Base-by-base conservation (phyloP, 2,329 filamentous ascomycete species). In the Xylariaceae sp. region DNA sequence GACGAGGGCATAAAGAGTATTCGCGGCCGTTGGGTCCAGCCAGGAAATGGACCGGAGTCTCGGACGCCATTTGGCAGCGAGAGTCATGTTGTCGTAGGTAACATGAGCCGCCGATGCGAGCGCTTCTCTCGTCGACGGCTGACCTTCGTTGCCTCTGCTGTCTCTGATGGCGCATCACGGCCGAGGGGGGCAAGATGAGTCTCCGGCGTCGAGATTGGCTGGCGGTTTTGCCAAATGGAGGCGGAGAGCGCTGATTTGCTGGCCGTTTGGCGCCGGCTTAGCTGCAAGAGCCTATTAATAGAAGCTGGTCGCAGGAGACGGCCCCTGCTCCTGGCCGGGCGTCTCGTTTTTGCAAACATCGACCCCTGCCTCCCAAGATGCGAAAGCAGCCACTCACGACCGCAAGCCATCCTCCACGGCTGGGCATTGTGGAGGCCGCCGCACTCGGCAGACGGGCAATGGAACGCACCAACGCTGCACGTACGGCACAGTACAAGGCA, bases 341-440 rank as follows among this genome's bases (percentile, higher is more conserved):
- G 56, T 60, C 59, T 63, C 54, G 62, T 63, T 62, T n/a, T 62
- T 61, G 62, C 61, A 64, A 63, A 64, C 61, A 59, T 56, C 49
- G 50, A 52, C 40, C 60, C 61, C 47, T 62, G 55, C 53, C 45
- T 35, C 33, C 46, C 48, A 9, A 47, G 50, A 30, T 32, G 46
- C 39, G 14, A 47, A 44, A 48, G 27, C 48, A 51, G 35, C 62
- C 62, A 64, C 43, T 63, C 53, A 63, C 38, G 53, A 52, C 32
- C 38, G 43, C 41, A 39, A 42, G 51, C 44, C 36, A 43, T 45
- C 17, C 52, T 54, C 54, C 52, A 52, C 48, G 44, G 51, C 47
- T 47, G 51, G 52, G 51, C 55, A 52, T 53, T 44, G 56, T 53
- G 56, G 52, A 53, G 49, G 52, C 49, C 40, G 38, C 38, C 44